phyloP scores from a whole-genome alignment of 306 rosid species.

The Rosa chinensis region DNA sequence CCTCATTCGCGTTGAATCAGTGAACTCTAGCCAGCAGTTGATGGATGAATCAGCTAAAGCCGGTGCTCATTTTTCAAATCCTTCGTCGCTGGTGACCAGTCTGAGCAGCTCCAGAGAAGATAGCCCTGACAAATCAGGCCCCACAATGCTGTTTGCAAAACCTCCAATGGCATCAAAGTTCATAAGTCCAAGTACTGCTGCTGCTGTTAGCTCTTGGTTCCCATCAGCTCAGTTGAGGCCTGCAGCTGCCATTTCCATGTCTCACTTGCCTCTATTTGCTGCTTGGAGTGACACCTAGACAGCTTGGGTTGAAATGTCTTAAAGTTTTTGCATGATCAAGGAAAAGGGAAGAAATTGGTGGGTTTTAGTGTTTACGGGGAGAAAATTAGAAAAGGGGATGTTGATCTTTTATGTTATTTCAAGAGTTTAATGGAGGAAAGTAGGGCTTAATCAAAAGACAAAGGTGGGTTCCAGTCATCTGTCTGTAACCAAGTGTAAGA shows the following conservation, averaged over 20 bases:
- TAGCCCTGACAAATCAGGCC: constrained; percentile 72
- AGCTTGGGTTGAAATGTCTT: constrained; percentile 7
- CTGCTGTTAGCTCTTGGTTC: constrained; percentile 63
- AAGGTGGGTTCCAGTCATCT: constrained; percentile 41
- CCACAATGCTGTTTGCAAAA: constrained; percentile 50
- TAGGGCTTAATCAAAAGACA: constrained; percentile 36
- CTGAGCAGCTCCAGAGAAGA: constrained; percentile 77
- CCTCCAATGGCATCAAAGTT: constrained; percentile 52
- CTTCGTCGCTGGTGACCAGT: constrained; percentile 79
- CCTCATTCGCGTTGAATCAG: constrained; percentile 56
- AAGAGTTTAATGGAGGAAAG: constrained; percentile 45
- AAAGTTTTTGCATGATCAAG: constrained; percentile 41
- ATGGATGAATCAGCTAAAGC: constrained; percentile 42
- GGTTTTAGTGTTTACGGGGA: constrained; percentile 1
- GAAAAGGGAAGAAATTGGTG: constrained; percentile 12
- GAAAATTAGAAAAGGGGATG: constrained; percentile 20
- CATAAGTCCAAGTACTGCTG: constrained; percentile 26
- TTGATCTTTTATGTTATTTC: constrained; percentile 9
- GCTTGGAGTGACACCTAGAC: constrained; percentile 76
- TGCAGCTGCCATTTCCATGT: constrained; percentile 49
- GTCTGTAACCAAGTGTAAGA: constrained; percentile 47
- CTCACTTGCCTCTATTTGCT: constrained; percentile 84
- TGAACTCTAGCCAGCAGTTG: constrained; percentile 31
- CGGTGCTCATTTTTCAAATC: constrained; percentile 63
- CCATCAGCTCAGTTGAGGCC: constrained; percentile 76